These are phyloP conservation scores for Ophiosphaerella korrae DNA, from an alignment of 2,329 filamentous ascomycete species.

Conservation along the genomic window DNA sequence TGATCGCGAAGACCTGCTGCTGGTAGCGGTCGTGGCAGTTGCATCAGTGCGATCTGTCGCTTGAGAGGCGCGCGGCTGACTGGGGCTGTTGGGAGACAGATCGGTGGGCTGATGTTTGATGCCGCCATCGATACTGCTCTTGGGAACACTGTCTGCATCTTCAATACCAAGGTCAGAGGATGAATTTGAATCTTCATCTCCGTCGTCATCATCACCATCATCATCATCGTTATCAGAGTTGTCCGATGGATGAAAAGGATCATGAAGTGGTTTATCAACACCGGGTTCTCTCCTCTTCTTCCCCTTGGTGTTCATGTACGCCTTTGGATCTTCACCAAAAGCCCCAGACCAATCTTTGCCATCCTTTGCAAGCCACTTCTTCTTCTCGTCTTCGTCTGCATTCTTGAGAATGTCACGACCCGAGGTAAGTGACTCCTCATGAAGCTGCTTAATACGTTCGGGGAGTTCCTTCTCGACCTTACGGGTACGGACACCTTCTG, in stretches of 20 bases:
- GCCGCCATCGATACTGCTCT: slow-evolving; percentile 16
- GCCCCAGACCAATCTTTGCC: slow-evolving; percentile 87
- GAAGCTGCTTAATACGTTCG: slow-evolving; percentile 71
- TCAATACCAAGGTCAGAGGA: slow-evolving; percentile 63
- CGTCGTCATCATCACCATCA: slow-evolving; percentile 45
- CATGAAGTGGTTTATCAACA: slow-evolving; percentile 56
- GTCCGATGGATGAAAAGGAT: slow-evolving; percentile 56
- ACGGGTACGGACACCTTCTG: slow-evolving; percentile 79
- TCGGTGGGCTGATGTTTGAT: slow-evolving; percentile 36
- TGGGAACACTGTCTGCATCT: slow-evolving; percentile 54
- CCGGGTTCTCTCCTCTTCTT: slow-evolving; percentile 63
- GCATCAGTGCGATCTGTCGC: slow-evolving; percentile 37
- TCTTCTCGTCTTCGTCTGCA: slow-evolving; percentile 72
- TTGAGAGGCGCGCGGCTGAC: slow-evolving; percentile 27
- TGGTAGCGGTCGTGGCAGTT: slow-evolving; percentile 18
- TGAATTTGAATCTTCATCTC: slow-evolving; percentile 48
- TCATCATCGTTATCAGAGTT: slow-evolving; percentile 49
- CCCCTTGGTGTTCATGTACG: slow-evolving; percentile 59
- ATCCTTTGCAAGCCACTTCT: slow-evolving; percentile 77
- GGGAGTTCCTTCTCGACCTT: slow-evolving; percentile 77
- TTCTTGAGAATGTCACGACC: slow-evolving; percentile 80
- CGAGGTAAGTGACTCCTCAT: slow-evolving; percentile 79
- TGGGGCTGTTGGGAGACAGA: slow-evolving; percentile 27
- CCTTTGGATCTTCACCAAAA: slow-evolving; percentile 76
- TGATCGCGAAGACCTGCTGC: slow-evolving; percentile 24